Evolutionary conservation across 192 early-diverging fungal species (phyloP), one percentile per base, ranked within the genome.

Genomic region (Dispira simplex): DNA sequence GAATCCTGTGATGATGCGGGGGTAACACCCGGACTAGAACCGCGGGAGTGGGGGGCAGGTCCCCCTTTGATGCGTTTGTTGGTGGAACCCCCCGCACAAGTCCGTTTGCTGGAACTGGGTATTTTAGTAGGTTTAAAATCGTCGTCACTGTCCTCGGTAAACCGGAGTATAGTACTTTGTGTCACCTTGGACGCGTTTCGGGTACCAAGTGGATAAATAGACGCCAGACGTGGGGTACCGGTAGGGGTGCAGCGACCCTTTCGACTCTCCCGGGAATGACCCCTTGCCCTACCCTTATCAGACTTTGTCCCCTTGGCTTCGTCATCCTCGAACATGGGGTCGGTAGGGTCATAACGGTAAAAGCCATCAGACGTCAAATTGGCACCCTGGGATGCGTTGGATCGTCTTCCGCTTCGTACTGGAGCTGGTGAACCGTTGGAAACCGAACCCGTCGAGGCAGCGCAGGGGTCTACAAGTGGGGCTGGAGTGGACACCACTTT

Each of bases 311-410:
- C 11, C 13, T 56, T 13, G 20, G 13, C 3, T 13, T 18, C 16
- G 54, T 21, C 13, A 3, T 56, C 54, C 13, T 56, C 54, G 25
- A 56, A 56, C 21, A 56, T 56, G 23, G 54, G 54, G 25, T 56
- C 54, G 23, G 13, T 23, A 10, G 28, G 14, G 13, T 28, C 25
- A 21, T 56, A 56, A 13, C 23, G 54, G 25, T 56, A 56, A 25
- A 56, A 21, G 23, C 54, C 54, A 56, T 56, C 54, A 20, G 48
- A 9, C 16, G 16, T 23, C 9, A 51, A 51, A 23, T 51, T 23
- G 3, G 48, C 48, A 51, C 18, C 48, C 48, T 20, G 48, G 16
- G 3, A 9, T 4, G 48, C 21, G 9, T 16, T 23, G 21, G 18
- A 1, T 16, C 48, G 18, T 51, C 48, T 1, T 51, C 3, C 21